These are phyloP conservation scores for Coprinellus micaceus DNA, from an alignment of 768 basidiomycete species.

Conservation along the genomic window DNA sequence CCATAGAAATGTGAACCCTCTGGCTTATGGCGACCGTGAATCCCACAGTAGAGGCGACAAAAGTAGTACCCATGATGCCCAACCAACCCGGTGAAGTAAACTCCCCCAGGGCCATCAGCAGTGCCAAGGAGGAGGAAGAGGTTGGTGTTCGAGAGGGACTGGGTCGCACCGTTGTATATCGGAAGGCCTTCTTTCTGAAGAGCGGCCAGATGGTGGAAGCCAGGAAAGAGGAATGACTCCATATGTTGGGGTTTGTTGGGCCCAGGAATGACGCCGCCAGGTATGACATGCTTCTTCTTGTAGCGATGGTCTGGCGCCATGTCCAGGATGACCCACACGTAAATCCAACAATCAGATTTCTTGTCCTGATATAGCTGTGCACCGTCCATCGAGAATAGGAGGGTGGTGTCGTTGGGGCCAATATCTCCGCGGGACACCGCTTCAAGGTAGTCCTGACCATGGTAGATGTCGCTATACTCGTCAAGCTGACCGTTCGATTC, in stretches of 20 bases:
- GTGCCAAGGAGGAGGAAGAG: slow-evolving; percentile 22
- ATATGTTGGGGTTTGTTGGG: slow-evolving; percentile 28
- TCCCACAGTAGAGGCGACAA: slow-evolving; percentile 5
- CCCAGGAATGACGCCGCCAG: slow-evolving; percentile 21
- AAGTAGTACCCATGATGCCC: slow-evolving; percentile 24
- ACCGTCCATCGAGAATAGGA: slow-evolving; percentile 33
- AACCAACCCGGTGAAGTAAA: slow-evolving; percentile 28
- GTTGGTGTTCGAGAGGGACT: slow-evolving; percentile 13
- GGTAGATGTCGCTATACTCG: slow-evolving; percentile 26
- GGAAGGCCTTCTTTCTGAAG: slow-evolving; percentile 27
- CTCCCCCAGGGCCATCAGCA: slow-evolving; percentile 34
- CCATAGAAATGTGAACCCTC: slow-evolving; percentile 28
- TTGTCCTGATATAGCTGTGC: slow-evolving; percentile 36
- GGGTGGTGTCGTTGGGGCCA: slow-evolving; percentile 19
- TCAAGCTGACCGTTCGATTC: slow-evolving; percentile 12
- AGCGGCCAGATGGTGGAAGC: slow-evolving; percentile 29
- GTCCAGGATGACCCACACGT: slow-evolving; percentile 26
- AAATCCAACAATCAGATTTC: slow-evolving; percentile 27
- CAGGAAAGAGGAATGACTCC: slow-evolving; percentile 33
- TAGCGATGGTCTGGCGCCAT: slow-evolving; percentile 19
- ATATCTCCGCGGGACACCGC: slow-evolving; percentile 21
- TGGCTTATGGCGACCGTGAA: neutral
- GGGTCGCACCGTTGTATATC: slow-evolving; percentile 25
- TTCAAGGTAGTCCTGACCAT: slow-evolving; percentile 27
- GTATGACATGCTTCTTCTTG: slow-evolving; percentile 23